Conservation (phyloP, 257 asterid genomes). For the Przewalskia tangutica region DNA sequence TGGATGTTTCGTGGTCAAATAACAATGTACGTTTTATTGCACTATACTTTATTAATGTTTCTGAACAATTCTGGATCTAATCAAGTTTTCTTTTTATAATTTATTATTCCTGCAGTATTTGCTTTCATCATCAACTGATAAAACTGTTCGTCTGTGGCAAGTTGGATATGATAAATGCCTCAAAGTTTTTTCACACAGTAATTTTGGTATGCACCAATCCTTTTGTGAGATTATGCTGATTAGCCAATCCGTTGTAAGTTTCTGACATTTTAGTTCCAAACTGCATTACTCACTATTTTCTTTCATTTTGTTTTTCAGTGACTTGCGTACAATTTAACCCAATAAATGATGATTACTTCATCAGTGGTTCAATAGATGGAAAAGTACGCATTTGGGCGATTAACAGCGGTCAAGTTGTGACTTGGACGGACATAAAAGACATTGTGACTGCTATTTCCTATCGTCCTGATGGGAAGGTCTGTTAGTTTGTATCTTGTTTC, state of each 20-base stretch:
- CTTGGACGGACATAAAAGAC: constrained; percentile 74
- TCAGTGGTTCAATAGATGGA: constrained; percentile 97
- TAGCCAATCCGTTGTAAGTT: background rate
- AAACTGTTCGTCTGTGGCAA: constrained; percentile 85
- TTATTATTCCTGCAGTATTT: constrained; percentile 44
- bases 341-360: constrained; percentile 55
- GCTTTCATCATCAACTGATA: constrained; percentile 79
- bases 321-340: constrained; percentile 82
- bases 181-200: constrained; percentile 58
- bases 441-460: constrained; percentile 82
- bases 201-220: constrained; percentile 50
- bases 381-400: constrained; percentile 83
- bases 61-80: background rate
- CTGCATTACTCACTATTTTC: background rate
- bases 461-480: constrained; percentile 81
- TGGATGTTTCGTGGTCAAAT: constrained; percentile 83
- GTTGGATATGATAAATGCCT: constrained; percentile 72
- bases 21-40: constrained; percentile 47
- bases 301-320: constrained; percentile 34
- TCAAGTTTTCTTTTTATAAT: background rate
- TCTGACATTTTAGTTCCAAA: background rate
- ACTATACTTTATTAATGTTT: background rate
- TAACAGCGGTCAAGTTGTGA: constrained; percentile 57
- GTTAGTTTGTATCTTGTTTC: background rate
- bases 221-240: background rate